Evolutionary conservation across 805 yeast species (phyloP).

Genomic region (Cyberlindnera nakhonratchasimensis): DNA sequence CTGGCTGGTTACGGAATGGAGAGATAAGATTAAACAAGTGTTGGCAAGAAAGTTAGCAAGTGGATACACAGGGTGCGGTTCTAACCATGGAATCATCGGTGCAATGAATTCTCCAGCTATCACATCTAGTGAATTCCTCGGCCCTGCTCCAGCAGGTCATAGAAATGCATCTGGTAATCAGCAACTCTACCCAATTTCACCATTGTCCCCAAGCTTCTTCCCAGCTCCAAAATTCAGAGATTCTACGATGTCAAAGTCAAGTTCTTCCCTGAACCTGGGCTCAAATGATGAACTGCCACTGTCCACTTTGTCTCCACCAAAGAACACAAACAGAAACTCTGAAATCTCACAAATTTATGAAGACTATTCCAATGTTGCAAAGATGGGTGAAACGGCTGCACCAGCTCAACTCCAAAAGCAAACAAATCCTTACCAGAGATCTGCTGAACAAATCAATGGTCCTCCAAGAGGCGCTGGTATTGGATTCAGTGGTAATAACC

Average conservation of each 20-base stretch:
- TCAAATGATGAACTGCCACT: conserved; percentile 17
- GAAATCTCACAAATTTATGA: conserved; percentile 33
- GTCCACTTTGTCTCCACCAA: conserved; percentile 10
- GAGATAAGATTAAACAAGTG: conserved; percentile 48
- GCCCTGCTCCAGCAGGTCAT: conserved; percentile 2
- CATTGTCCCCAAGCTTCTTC: conserved; percentile 35
- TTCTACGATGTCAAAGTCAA: conserved; percentile 22
- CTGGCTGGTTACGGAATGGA: conserved; percentile 67
- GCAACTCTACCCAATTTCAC: conserved; percentile 29
- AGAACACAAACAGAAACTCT: conserved; percentile 23
- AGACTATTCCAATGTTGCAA: conserved; percentile 29
- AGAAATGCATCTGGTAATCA: conserved; percentile 15
- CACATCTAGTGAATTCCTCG: conserved; percentile 33
- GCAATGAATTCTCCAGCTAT: conserved; percentile 52
- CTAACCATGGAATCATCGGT: conserved; percentile 56
- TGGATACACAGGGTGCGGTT: conserved; percentile 82
- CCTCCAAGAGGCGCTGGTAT: conserved; percentile 16
- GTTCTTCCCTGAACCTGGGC: conserved; percentile 17
- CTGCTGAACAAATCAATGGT: conserved; percentile 1
- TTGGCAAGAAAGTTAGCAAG: conserved; percentile 48
- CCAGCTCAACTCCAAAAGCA: background rate
- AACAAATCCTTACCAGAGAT: conserved; percentile 2
- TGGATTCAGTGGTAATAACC: conserved; percentile 12
- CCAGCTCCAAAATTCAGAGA: conserved; percentile 33
- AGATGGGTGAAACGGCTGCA: conserved; percentile 6